Percentiles rank a stretch among this genome's conserved stretches.
Evolutionary conservation across 1,139 yeast species (phyloP).

Genomic region (Scheffersomyces illinoinensis): DNA sequence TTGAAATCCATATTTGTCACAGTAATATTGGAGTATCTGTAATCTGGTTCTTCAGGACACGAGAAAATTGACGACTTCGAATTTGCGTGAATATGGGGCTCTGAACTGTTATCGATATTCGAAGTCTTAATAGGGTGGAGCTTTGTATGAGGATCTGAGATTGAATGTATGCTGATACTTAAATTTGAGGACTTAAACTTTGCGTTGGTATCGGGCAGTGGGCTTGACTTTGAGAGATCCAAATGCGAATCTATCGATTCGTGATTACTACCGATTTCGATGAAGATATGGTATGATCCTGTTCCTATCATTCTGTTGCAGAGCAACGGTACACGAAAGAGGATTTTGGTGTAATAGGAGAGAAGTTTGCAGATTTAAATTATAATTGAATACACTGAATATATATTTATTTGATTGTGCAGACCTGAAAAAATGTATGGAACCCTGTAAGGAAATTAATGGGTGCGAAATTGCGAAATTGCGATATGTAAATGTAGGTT

Average conservation of each 20-base stretch:
- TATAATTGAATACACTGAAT: not conserved
- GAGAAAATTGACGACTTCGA: not conserved
- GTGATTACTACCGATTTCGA: slow-evolving; percentile 22
- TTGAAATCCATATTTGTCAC: slow-evolving; percentile 28
- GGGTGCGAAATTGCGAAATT: not conserved
- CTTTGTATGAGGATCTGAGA: not conserved
- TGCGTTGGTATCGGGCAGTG: not conserved
- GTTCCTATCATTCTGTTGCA: slow-evolving; percentile 39
- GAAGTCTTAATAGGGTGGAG: not conserved
- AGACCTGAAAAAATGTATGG: not conserved
- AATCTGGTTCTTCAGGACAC: slow-evolving; percentile 20
- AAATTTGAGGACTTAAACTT: not conserved
- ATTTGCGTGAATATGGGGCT: not conserved
- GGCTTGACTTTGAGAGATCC: not conserved
- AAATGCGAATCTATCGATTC: slow-evolving; percentile 1
- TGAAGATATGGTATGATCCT: slow-evolving; percentile 40
- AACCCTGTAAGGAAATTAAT: not conserved
- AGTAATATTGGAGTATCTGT: slow-evolving; percentile 33
- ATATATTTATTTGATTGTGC: not conserved
- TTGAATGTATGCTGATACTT: not conserved
- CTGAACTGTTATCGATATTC: no score
- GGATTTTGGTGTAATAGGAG: not conserved
- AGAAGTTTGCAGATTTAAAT: not conserved
- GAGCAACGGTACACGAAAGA: not conserved
- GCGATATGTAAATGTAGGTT: not conserved